Evolutionary conservation across 805 yeast species (phyloP), one percentile per base, ranked within the genome.

Genomic region (Starmerella powellii): DNA sequence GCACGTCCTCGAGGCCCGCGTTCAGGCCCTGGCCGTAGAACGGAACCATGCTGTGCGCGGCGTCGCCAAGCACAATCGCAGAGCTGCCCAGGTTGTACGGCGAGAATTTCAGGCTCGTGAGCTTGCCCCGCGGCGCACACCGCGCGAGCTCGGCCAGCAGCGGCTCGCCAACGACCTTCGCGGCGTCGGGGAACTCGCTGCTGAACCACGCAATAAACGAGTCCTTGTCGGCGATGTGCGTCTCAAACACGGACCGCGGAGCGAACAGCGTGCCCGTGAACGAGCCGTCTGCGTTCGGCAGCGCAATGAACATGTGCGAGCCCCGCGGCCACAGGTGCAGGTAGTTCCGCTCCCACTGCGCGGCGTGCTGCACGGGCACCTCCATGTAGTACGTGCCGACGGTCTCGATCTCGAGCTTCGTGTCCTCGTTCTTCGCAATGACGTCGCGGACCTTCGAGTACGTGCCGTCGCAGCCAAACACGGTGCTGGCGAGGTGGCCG

Each of bases 1-100:
- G 65, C 18, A 87, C 87, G 53, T 88, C 96, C 61, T 87, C 96
- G 59, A 87, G 80, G 1, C 96, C 96, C 57, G 94, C 83, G 60
- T 87, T 87, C 88, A 87, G 80, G 4, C 96, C 96, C 60, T 87
- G 96, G 8, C 96, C 96, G 57, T 86, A 87, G 60, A 87, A 87
- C n/a, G 96, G 96, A 5, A 87, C 96, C 95, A 86, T 87, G 23
- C 91, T 76, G 62, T 87, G 96, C 0, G 96, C 94, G 1, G 96
- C 94, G 59, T 87, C 96, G 5, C 96, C 96, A 23, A 87, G 63
- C 11, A 87, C 63, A 8, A 87, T 63, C 13, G 77, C 77, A 44
- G 72, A 71, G 36, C 76, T 81, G 32, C 67, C 59, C 35, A 66
- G 70, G 56, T 83, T 74, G 62, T 84, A 87, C 2, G 88, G 85